Evolutionary conservation across 495 filamentous ascomycete species (phyloP).

Genomic region (Beverwykella pulmonaria): DNA sequence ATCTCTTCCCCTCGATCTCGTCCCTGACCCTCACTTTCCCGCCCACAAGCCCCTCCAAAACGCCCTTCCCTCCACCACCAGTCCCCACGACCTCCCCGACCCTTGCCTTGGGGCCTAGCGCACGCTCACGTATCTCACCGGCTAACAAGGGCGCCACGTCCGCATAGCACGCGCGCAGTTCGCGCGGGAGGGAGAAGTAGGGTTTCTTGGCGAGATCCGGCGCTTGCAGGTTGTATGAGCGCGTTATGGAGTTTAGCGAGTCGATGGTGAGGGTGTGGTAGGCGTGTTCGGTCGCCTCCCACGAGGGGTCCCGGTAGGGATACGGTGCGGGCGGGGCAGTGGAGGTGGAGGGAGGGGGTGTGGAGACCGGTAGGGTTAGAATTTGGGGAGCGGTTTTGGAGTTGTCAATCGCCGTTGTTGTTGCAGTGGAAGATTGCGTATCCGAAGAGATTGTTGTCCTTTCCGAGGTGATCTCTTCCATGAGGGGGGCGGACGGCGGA

Average conservation of each 20-base stretch:
- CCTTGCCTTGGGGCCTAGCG: conserved; percentile 51
- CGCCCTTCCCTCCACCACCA: conserved; percentile 44
- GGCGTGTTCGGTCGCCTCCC: conserved; percentile 69
- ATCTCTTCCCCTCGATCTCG: conserved; percentile 64
- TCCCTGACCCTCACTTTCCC: conserved; percentile 67
- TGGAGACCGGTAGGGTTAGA: not conserved
- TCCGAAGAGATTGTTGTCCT: not conserved
- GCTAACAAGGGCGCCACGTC: conserved; percentile 80
- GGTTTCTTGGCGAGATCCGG: conserved; percentile 91
- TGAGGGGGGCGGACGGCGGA: not conserved
- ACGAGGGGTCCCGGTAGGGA: conserved; percentile 67
- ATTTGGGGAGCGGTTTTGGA: not conserved
- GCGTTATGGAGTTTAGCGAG: conserved; percentile 75
- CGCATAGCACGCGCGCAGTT: conserved; percentile 77
- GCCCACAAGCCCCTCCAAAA: conserved; percentile 59
- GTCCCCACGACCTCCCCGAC: conserved; percentile 40
- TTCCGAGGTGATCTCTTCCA: conserved; percentile 15
- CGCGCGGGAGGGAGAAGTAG: conserved; percentile 82
- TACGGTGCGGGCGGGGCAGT: conserved; percentile 40
- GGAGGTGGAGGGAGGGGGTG: conserved; percentile 6
- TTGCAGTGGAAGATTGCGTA: not conserved
- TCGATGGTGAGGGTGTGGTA: conserved; percentile 80
- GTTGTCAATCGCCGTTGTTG: not conserved
- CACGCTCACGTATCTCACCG: conserved; percentile 69
- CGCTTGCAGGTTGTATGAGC: conserved; percentile 94